Evolutionary conservation across 2,329 filamentous ascomycete genomes (phyloP), one percentile per base, ranked within the genome.

Genomic region (Diplocarpon rosae): DNA sequence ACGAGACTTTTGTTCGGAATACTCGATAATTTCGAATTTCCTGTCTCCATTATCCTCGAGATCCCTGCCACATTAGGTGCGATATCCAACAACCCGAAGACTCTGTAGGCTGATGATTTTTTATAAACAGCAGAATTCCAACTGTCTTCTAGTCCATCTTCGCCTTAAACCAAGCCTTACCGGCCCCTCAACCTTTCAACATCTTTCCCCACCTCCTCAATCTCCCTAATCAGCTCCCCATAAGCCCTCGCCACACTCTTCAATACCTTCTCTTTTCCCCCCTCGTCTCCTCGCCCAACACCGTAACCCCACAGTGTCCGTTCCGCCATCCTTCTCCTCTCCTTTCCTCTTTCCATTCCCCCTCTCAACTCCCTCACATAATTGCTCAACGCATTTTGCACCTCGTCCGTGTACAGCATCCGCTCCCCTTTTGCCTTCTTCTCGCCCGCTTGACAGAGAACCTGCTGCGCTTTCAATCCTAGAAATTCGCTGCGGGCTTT

Each of bases 161-260:
- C 12, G 10, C 36, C 6, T 3, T 29, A n/a, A n/a, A 12, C 13
- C 7, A 36, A 8, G 33, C 29, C 4, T 29, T 42, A 45, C 20
- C 39, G 39, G 13, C 51, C 55, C 28, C 44, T 55, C 45, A 62
- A 52, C 44, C 52, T 59, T 34, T 57, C 52, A 29, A 62, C 53
- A 56, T 62, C 60, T 36, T 44, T 54, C 28, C 50, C 49, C 24
- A 61, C 60, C 24, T 61, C 59, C 43, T 47, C 48, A 10, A 59
- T 11, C 43, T 62, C 58, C 27, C 24, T 53, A 5, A 29, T 42
- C 42, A 62, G 46, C 48, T 58, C 59, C 16, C 45, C 52, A 54
- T 59, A 62, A 16, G 57, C 59, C 46, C 54, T 56, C 7, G 59
- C 56, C 46, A 62, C 55, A 47, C 59, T 58, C 43, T 39, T 61